Base-by-base conservation (phyloP, 257 asterid species). In the Fraxinus excelsior region DNA sequence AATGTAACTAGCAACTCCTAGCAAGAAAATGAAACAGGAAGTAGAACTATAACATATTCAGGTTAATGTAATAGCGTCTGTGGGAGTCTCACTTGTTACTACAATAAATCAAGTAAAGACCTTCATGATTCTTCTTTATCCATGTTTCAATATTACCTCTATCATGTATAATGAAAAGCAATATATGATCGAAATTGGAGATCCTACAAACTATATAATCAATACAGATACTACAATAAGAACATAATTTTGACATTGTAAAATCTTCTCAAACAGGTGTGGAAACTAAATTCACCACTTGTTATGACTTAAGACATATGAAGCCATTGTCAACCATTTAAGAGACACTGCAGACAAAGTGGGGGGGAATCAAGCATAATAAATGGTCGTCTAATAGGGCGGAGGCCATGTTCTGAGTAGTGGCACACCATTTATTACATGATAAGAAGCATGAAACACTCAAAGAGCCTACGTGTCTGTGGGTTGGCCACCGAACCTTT, bases 21-120 rank as follows among this genome's bases (percentile, higher is more conserved):
- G 46, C 16, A 68, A 82, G 70, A 77, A 65, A 62, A 77, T 19
- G 67, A 70, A 74, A 56, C 10, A 5, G 44, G 32, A 35, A 79
- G 40, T 38, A 81, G 23, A 51, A 51, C 62, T 51, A 18, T 19
- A 19, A 51, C 21, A 51, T 5, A 51, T 16, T 51, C 62, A 51
- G 23, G 62, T 49, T 12, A 49, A 13, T 49, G n/a, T 3, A 49
- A 49, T 49, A 8, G 46, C 13, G 3, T 5, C 25, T 51, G 10
- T 18, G 25, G 25, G 64, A 5, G 64, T n/a, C 64, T 53, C 64
- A 7, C 64, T 53, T 53, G n/a, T 53, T 53, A 53, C 3, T 53
- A 53, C 7, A 26, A 23, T 23, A 62, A 9, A 62, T 62, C 68
- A 62, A 26, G 32, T 23, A 25, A 21, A 25, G 18, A 23, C 34